Evolutionary conservation across 2,329 filamentous ascomycete species (phyloP), one percentile per base, ranked within the genome.

Genomic region (Phialophora macrospora): DNA sequence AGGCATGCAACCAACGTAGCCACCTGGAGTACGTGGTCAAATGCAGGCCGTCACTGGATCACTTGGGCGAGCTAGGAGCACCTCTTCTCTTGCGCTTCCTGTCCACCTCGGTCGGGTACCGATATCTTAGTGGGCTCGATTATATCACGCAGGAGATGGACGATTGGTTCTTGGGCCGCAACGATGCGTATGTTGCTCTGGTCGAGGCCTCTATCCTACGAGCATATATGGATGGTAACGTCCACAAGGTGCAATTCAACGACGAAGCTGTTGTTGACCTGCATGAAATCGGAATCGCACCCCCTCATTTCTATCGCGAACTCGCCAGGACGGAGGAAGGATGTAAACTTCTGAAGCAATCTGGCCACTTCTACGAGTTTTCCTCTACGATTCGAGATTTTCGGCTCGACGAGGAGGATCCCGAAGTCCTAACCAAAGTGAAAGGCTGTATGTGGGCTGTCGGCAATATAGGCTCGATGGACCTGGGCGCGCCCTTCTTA

Each of bases 71-170:
- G 76, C 98, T 99, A 69, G 95, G 95, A 1, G 95, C 96, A 17
- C 95, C 96, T 0, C 82, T 99, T 24, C 85, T 99, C 4, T 82
- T 99, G 59, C 90, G 95, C 55, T 99, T 99, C 77, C 78, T 99
- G 61, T 97, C 93, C 0, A 98, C 94, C 0, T 97, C 93, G 2
- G 94, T 97, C 64, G 95, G 95, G 57, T 99, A 99, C 75, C 93
- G 98, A 77, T 99, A 99, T 77, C 84, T 99, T 5, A 93, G 98
- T 75, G 95, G 93, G 0, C 83, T 99, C 51, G 96, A 99, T 80
- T 99, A 99, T 76, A 99, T 99, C 77, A 97, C 93, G 68, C 95
- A 96, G 75, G 96, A 99, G 77, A 99, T 99, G 95, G 95, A 99
- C 72, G 96, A 99, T 79, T 99, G 95, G 95, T 99, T 98, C 75